Evolutionary conservation across 305 asterid species (phyloP), one percentile per base, ranked within the genome.

Genomic region (Fraxinus ornus): DNA sequence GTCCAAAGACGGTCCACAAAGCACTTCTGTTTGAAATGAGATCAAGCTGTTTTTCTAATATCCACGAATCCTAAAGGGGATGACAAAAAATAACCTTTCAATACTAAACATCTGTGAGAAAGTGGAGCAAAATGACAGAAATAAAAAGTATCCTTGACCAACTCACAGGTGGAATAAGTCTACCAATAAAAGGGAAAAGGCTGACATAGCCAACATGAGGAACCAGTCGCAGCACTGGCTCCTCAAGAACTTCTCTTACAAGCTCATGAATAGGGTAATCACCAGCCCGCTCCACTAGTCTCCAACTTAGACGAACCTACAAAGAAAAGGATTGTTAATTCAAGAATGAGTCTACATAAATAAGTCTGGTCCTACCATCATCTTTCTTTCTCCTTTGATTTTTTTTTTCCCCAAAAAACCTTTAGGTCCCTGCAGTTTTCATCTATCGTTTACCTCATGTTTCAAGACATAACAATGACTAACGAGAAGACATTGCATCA

Each of bases 111-210:
- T 72, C 44, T 5, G 2, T 32, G 47, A 72, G 47, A 72, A 72
- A 33, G 15, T 33, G 76, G 35, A 44, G 75, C 64, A 79, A 9
- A 21, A 77, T 36, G 47, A 12, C 37, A 47, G 79, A 81, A 77
- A 83, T 41, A 77, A 55, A 81, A 39, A 75, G 80, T 28, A 64
- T 75, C 70, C 60, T 10, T 35, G 62, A 66, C 78, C 60, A 84
- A 93, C 99, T 96, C 93, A 94, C 99, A 78, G 98, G 95, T 80
- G 98, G 98, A 83, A 96, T 96, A 81, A 96, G 97, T 91, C 94
- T 89, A 82, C 88, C 89, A 90, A 94, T 94, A 77, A 96, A 92
- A 80, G 99, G 99, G 82, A 96, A 96, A 78, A 96, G 95, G 95
- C 98, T 94, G 82, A 91, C 97, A 41, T 96, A 96, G 90, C 99